These are phyloP conservation scores for Fragaria vesca DNA, from an alignment of 306 rosid species.

Conservation along the genomic window DNA sequence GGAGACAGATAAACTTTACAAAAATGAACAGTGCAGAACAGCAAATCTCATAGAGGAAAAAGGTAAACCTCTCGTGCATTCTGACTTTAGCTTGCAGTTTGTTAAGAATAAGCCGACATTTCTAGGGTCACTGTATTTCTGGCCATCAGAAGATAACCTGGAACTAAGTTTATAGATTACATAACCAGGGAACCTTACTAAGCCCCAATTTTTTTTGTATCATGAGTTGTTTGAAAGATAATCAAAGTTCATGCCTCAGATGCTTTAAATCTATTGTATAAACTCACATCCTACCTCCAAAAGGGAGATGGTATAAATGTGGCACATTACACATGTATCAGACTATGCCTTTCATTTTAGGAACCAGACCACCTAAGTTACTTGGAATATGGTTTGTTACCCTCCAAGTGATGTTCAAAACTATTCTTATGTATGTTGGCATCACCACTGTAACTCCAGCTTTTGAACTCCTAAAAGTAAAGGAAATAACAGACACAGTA, in stretches of 20 bases:
- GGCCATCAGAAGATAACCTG: background rate
- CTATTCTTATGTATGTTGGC: background rate
- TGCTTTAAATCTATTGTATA: background rate
- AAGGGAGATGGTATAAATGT: background rate
- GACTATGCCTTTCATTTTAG: background rate
- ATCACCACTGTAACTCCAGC: background rate
- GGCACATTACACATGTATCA: background rate
- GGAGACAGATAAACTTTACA: conserved; percentile 51
- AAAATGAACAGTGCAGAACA: conserved; percentile 52
- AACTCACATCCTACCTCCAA: background rate
- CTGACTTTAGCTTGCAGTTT: conserved; percentile 10
- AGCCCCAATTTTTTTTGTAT: background rate
- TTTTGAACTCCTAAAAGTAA: background rate
- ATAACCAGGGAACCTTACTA: background rate
- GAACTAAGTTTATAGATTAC: background rate
- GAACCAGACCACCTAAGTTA: background rate
- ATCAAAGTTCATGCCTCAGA: background rate
- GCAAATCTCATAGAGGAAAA: conserved; percentile 58
- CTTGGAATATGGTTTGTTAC: background rate
- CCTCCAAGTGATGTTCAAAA: background rate
- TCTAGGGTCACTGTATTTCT: background rate
- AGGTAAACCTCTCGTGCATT: conserved; percentile 40
- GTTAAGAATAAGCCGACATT: no score
- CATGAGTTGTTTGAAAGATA: conserved; percentile 6
- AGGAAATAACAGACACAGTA: no score